A percentile compares a stretch with the other conserved stretches of the same genome.
These are phyloP conservation scores for Apophysomyces elegans DNA, from an alignment of 371 early-diverging fungal genomes.

Conservation along the genomic window DNA sequence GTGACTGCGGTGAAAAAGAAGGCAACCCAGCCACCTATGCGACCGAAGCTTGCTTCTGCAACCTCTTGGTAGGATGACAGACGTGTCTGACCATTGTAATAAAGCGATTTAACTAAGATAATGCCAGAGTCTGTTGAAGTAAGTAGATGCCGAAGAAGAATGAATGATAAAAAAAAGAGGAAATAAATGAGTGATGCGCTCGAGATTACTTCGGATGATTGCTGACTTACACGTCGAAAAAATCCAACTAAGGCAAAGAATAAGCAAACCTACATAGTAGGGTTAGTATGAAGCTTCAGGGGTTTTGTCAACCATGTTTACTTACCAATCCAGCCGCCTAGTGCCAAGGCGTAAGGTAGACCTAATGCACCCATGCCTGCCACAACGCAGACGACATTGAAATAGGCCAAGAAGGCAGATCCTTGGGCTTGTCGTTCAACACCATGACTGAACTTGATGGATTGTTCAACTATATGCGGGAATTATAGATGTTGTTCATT, in stretches of 20 bases:
- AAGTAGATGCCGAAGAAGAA: background rate
- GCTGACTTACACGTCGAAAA: constrained; percentile 43
- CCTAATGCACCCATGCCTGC: constrained; percentile 84
- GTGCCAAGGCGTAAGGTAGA: constrained; percentile 74
- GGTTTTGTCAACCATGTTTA: background rate
- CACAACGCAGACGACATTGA: constrained; percentile 71
- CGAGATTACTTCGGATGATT: background rate
- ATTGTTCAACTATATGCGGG: constrained; percentile 8
- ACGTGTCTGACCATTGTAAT: constrained; percentile 36
- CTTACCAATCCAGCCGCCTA: constrained; percentile 82
- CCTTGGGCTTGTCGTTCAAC: constrained; percentile 39
- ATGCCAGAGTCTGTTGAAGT: constrained; percentile 21
- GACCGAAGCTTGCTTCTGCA: constrained; percentile 70
- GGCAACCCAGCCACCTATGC: constrained; percentile 61
- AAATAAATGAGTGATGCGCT: background rate
- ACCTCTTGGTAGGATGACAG: constrained; percentile 63
- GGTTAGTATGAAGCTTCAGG: background rate
- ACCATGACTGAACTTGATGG: constrained; percentile 33
- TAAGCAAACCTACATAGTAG: constrained; percentile 34
- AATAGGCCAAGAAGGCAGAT: constrained; percentile 48
- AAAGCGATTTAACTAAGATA: constrained; percentile 30
- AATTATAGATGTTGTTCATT: background rate
- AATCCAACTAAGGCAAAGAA: constrained; percentile 42
- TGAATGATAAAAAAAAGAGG: background rate
- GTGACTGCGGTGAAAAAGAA: constrained; percentile 69